Evolutionary conservation across 2,329 filamentous ascomycete genomes (phyloP).

Genomic region (Claviceps digitariae): DNA sequence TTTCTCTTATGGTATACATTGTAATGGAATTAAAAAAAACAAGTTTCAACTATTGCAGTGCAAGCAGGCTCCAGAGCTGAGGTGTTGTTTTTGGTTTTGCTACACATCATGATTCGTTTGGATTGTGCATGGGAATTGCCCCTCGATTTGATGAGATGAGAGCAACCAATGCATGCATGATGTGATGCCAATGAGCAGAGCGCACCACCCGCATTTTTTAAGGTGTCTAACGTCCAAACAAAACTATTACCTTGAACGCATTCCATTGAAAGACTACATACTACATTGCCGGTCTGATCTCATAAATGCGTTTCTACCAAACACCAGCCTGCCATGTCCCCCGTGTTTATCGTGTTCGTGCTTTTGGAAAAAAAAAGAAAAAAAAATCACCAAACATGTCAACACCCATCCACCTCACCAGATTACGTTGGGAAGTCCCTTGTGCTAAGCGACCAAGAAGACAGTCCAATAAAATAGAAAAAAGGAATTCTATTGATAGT

Average conservation of each 20-base stretch:
- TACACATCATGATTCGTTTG: too few species aligned
- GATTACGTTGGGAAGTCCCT: neutral
- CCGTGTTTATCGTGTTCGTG: neutral
- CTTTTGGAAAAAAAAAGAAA: neutral
- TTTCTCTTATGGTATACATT: slow-evolving; percentile 19
- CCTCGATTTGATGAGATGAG: too few species aligned
- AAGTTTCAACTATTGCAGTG: slow-evolving; percentile 9
- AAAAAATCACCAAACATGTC: neutral
- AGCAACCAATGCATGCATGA: too few species aligned
- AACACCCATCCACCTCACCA: neutral
- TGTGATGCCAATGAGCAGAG: too few species aligned
- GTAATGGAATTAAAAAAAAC: slow-evolving; percentile 23
- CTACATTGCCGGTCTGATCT: neutral
- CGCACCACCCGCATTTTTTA: too few species aligned
- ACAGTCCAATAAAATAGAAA: neutral
- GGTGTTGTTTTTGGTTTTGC: too few species aligned
- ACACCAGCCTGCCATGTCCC: neutral
- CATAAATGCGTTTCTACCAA: neutral
- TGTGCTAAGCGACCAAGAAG: too few species aligned
- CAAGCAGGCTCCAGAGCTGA: neutral
- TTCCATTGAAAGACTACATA: neutral
- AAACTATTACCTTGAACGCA: too few species aligned
- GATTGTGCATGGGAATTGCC: too few species aligned
- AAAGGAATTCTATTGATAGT: neutral
- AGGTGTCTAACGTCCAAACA: too few species aligned